Percentiles rank a stretch among this genome's conserved stretches.
phyloP scores from a whole-genome alignment of 208 protist genomes.

The Tritrichomonas foetus region DNA sequence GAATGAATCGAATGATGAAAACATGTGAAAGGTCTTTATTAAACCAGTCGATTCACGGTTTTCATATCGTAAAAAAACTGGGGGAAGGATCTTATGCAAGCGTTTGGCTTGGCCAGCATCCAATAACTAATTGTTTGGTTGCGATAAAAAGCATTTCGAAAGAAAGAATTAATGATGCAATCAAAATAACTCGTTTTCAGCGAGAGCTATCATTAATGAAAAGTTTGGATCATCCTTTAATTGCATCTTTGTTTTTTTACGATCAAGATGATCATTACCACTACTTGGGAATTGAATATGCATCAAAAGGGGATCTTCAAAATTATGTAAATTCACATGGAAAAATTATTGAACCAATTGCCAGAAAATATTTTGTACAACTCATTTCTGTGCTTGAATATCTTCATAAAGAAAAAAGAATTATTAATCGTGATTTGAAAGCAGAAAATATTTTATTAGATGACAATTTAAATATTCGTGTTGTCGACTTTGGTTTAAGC shows the following conservation, averaged over 20 bases:
- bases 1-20: too few species aligned
- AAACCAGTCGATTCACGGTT: not conserved
- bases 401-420: not conserved
- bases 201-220: not conserved
- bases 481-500: not conserved
- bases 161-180: conserved; percentile 15
- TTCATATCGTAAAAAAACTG: not conserved
- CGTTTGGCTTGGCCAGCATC: not conserved
- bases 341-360: not conserved
- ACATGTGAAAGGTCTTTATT: too few species aligned
- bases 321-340: not conserved
- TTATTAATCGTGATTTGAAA: not conserved
- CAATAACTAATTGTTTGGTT: not conserved
- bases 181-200: not conserved
- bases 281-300: not conserved
- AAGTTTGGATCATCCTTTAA: not conserved
- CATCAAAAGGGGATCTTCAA: not conserved
- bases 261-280: not conserved
- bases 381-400: too few species aligned
- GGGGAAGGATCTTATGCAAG: not conserved
- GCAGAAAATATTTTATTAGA: too few species aligned
- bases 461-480: not conserved
- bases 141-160: not conserved
- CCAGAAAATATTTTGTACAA: not conserved
- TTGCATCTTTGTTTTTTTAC: not conserved